These are phyloP conservation scores for Acrocalymma vagum DNA, from an alignment of 2,329 filamentous ascomycete genomes.

Conservation along the genomic window DNA sequence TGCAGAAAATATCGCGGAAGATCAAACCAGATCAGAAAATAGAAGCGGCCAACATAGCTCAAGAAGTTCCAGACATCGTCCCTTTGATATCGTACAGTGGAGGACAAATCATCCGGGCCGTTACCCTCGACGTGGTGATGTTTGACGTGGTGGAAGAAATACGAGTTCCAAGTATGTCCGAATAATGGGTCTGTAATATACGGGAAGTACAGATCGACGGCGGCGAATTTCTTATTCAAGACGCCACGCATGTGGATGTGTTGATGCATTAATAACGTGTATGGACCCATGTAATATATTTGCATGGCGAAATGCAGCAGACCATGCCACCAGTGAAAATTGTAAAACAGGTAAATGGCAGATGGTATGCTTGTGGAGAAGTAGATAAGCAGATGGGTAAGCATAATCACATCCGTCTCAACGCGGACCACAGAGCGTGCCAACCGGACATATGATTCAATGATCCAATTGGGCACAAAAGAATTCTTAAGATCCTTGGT, in stretches of 20 bases:
- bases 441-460: conserved; percentile 67
- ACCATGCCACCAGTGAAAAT: conserved; percentile 74
- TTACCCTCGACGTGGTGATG: conserved; percentile 86
- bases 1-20: conserved; percentile 76
- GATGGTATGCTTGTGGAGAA: conserved; percentile 74
- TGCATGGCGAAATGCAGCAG: conserved; percentile 72
- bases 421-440: conserved; percentile 68
- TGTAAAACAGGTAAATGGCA: conserved; percentile 69
- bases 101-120: conserved; percentile 77
- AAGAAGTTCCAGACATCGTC: conserved; percentile 73
- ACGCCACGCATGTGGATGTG: conserved; percentile 82
- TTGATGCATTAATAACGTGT: conserved; percentile 85
- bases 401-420: conserved; percentile 78
- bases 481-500: conserved; percentile 52
- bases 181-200: conserved; percentile 79
- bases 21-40: conserved; percentile 77
- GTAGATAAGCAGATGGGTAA: conserved; percentile 79
- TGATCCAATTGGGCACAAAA: conserved; percentile 54
- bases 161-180: conserved; percentile 86
- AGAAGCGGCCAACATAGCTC: conserved; percentile 77
- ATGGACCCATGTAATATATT: conserved; percentile 73
- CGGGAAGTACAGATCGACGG: conserved; percentile 73
- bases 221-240: conserved; percentile 61
- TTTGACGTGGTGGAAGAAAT: conserved; percentile 87
- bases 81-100: conserved; percentile 78